Conservation (phyloP, 805 yeast species). For the Cyberlindnera mycetangii region DNA sequence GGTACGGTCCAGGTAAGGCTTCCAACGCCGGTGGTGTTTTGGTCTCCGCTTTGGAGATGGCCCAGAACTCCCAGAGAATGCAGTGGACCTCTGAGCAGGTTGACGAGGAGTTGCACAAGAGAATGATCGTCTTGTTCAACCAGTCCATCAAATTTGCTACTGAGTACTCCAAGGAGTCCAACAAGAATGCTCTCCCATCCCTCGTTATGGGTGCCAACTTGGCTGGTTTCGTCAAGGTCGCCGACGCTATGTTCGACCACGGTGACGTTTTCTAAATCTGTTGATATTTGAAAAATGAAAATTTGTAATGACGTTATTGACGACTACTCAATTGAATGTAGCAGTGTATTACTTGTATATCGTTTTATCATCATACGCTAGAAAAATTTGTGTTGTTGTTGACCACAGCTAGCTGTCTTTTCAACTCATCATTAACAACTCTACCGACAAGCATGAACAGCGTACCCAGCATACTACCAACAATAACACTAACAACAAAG, state of each 20-base stretch:
- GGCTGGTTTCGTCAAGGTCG: slow-evolving; percentile 98
- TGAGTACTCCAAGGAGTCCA: slow-evolving; percentile 68
- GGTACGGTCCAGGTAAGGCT: slow-evolving; percentile 99
- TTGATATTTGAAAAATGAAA: neutral
- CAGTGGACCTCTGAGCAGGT: slow-evolving; percentile 92
- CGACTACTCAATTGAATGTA: neutral
- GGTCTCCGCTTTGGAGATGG: slow-evolving; percentile 98
- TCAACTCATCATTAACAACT: slow-evolving; percentile 5
- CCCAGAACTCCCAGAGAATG: slow-evolving; percentile 95
- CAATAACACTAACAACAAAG: slow-evolving; percentile 5
- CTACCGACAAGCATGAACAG: slow-evolving; percentile 12
- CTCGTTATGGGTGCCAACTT: slow-evolving; percentile 98
- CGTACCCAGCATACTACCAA: slow-evolving; percentile 9
- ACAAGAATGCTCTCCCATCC: slow-evolving; percentile 76
- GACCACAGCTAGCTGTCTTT: neutral
- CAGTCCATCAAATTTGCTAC: slow-evolving; percentile 88
- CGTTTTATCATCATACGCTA: neutral
- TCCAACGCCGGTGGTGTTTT: slow-evolving; percentile 99
- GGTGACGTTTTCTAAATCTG: slow-evolving; percentile 63
- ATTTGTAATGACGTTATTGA: slow-evolving; percentile 4
- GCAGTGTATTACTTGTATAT: neutral
- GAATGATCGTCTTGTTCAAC: slow-evolving; percentile 91
- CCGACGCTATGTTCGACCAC: slow-evolving; percentile 96
- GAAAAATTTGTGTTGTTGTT: neutral
- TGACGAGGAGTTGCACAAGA: slow-evolving; percentile 83